Evolutionary conservation across 23 red algal genomes (phyloP).

Genomic region (Agarophyton chilense): DNA sequence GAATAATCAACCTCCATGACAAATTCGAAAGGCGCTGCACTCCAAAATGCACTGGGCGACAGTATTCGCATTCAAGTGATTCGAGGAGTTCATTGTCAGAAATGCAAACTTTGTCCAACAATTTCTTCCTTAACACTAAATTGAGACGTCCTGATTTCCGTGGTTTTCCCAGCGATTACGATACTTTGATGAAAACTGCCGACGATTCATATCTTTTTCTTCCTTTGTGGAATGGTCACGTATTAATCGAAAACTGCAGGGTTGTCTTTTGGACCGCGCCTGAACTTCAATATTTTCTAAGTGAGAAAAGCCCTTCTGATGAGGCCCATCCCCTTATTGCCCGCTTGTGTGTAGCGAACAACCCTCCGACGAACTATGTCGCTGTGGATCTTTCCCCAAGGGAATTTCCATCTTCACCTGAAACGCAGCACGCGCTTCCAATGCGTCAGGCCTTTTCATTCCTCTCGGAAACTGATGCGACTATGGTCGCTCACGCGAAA

Average conservation of each 20-base stretch:
- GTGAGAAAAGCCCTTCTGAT: not conserved
- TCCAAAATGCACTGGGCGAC: not conserved
- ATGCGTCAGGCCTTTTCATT: conserved; percentile 12
- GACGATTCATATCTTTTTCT: conserved; percentile 4
- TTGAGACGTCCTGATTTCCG: not conserved
- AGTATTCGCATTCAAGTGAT: not conserved
- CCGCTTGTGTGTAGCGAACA: not conserved
- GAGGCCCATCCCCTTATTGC: not conserved
- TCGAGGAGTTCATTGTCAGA: not conserved
- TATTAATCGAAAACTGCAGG: not conserved
- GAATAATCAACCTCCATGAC: not conserved
- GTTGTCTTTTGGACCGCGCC: not conserved
- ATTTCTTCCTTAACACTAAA: conserved; percentile 9
- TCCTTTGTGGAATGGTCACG: not conserved
- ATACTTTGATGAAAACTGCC: not conserved
- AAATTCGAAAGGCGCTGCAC: not conserved
- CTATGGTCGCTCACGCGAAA: conserved; percentile 37
- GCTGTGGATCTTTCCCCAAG: not conserved
- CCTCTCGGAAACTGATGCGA: conserved; percentile 33
- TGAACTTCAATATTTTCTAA: not conserved
- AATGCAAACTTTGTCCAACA: not conserved
- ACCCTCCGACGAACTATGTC: not conserved
- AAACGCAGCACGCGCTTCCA: not conserved
- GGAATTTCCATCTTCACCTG: not conserved
- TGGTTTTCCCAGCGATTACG: not conserved